phyloP scores from a whole-genome alignment of 1,139 yeast genomes.

The Yamadazyma sp. region DNA sequence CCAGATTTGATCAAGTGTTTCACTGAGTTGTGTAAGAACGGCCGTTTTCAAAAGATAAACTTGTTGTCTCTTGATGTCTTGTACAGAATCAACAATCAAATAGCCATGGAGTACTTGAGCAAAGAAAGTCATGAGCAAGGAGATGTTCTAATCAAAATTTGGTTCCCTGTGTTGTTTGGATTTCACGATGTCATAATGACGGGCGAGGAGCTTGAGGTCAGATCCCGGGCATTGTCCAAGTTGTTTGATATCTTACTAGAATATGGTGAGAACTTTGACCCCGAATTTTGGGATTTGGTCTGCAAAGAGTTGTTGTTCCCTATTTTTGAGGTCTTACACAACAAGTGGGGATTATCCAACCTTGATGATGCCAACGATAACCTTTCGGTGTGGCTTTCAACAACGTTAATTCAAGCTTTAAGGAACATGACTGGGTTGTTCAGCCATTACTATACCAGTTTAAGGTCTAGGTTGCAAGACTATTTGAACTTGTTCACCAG shows the following conservation, averaged over 20 bases:
- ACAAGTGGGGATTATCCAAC: constrained; percentile 71
- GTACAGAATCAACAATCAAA: constrained; percentile 58
- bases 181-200: constrained; percentile 90
- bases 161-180: constrained; percentile 84
- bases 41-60: constrained; percentile 75
- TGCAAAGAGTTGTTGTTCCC: constrained; percentile 85
- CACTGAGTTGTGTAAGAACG: constrained; percentile 81
- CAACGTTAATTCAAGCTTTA: constrained; percentile 93
- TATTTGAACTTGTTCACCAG: constrained; percentile 75
- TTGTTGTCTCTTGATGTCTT: constrained; percentile 80
- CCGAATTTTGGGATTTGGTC: constrained; percentile 78
- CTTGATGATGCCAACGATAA: constrained; percentile 63
- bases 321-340: constrained; percentile 76
- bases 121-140: constrained; percentile 21
- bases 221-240: constrained; percentile 81
- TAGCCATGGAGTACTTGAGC: constrained; percentile 44
- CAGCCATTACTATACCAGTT: constrained; percentile 73
- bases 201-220: constrained; percentile 90
- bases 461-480: constrained; percentile 73
- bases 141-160: constrained; percentile 47
- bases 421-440: constrained; percentile 84
- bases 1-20: constrained; percentile 73
- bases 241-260: constrained; percentile 80
- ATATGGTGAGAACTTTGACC: constrained; percentile 74
- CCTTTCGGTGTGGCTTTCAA: constrained; percentile 91